Evolutionary conservation across 805 yeast genomes (phyloP).

Genomic region (Ogataea kodamae): DNA sequence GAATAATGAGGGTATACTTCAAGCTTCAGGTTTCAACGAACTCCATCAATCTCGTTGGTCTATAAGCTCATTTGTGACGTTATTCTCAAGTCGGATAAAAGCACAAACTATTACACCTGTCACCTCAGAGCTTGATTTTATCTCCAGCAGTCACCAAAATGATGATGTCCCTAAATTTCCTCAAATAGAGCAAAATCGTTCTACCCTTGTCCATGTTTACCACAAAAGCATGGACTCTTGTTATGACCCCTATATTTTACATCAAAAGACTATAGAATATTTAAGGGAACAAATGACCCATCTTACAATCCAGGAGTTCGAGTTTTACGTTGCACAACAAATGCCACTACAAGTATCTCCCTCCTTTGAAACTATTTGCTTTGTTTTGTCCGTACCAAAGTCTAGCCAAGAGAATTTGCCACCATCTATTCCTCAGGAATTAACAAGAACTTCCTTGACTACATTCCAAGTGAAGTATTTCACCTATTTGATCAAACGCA

Average conservation of each 20-base stretch:
- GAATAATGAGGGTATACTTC: too few species aligned
- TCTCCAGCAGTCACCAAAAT: too few species aligned
- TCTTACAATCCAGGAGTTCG: constrained; percentile 8
- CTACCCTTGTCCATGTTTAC: constrained; percentile 5
- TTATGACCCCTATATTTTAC: constrained; percentile 8
- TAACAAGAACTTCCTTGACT: constrained; percentile 13
- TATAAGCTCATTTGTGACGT: neutral
- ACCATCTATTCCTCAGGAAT: constrained; percentile 7
- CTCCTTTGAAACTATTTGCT: constrained; percentile 1
- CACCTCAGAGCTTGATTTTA: constrained; percentile 1
- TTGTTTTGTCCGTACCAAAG: neutral
- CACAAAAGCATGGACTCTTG: constrained; percentile 1
- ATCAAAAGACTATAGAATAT: constrained; percentile 12
- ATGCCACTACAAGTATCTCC: constrained; percentile 15
- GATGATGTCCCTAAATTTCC: too few species aligned
- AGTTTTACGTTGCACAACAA: constrained; percentile 10
- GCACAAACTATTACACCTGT: constrained; percentile 1
- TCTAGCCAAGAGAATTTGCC: neutral
- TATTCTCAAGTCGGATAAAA: too few species aligned
- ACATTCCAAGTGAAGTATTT: constrained; percentile 15
- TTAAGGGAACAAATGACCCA: constrained; percentile 8
- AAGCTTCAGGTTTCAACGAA: too few species aligned
- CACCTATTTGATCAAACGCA: constrained; percentile 7
- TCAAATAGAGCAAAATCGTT: too few species aligned
- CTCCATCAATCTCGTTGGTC: constrained; percentile 1